Conservation (phyloP, 2,329 filamentous ascomycete species). For the Aureobasidium sp. region DNA sequence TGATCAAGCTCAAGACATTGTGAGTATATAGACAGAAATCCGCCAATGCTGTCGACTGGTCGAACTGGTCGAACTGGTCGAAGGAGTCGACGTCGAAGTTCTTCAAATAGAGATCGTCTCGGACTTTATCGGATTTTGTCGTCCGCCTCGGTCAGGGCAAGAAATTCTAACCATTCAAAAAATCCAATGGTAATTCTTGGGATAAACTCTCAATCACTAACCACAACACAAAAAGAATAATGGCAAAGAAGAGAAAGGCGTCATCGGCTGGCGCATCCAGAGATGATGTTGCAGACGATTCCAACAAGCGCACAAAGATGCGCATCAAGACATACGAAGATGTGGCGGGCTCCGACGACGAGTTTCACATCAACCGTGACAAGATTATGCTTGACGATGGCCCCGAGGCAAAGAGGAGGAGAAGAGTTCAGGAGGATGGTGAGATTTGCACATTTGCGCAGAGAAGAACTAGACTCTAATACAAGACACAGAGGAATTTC, state of each 20-base stretch:
- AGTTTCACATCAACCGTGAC: conserved; percentile 83
- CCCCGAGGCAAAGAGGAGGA: conserved; percentile 68
- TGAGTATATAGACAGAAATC: too few relatives aligned
- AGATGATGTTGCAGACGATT: conserved; percentile 24
- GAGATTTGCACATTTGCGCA: neutral
- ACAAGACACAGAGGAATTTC: conserved; percentile 44
- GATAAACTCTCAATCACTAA: neutral
- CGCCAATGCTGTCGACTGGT: too few relatives aligned
- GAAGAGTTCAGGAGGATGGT: conserved; percentile 53
- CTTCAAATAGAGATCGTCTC: neutral
- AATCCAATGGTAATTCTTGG: neutral
- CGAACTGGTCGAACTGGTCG: neutral
- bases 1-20: too few relatives aligned
- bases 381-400: conserved; percentile 79
- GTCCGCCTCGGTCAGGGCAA: neutral
- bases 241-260: conserved; percentile 23
- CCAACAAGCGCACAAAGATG: conserved; percentile 44
- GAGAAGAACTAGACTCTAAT: neutral
- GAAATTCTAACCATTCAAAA: conserved; percentile 9
- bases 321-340: conserved; percentile 61
- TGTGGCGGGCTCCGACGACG: conserved; percentile 88
- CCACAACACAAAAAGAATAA: conserved; percentile 3
- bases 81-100: neutral
- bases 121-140: neutral
- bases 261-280: neutral